Evolutionary conservation across 1,284 basidiomycete species (phyloP), one percentile per base, ranked within the genome.

Genomic region (Earliella scabrosa): DNA sequence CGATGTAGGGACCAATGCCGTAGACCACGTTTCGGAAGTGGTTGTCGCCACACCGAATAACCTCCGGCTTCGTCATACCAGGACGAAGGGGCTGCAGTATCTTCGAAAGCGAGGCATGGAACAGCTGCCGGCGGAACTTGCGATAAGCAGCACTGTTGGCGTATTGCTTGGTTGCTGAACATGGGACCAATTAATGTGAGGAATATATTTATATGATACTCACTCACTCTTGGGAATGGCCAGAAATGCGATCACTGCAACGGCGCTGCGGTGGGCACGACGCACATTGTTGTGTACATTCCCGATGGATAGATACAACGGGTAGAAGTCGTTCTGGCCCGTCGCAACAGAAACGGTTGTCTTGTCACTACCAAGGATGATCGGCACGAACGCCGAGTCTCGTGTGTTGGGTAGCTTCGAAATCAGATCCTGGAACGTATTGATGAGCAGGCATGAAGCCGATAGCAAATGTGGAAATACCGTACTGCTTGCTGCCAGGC

Each of bases 1-100:
- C 64, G 26, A 72, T 69, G 40, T 68, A 69, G 1, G 67, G 67
- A 1, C 69, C 70, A 21, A 72, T 29, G 2, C 65, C 63, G 48
- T 65, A 70, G 14, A 72, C 59, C 1, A 56, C 57, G 2, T 50
- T 50, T 1, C 59, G 47, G 47, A 53, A 68, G 34, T 70, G 61
- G 8, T 63, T 60, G 44, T 72, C 67, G 1, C 53, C 26, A 39
- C 69, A 72, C 2, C 27, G 48, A 0, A 59, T 34, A 0, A 70
- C 43, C 11, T 66, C 63, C 2, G 63, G 68, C 0, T 27, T 52
- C 18, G 60, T 54, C 67, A 70, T 70, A 3, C 14, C 52, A 0
- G 56, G 51, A 18, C 38, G 49, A 2, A 68, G 45, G 2, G 50
- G 21, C 0, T 35, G 10, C 0, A 69, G 49, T 16, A 71, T 68